Base-by-base conservation (phyloP, 148 eudicot species). In the Dysphania ambrosioides region DNA sequence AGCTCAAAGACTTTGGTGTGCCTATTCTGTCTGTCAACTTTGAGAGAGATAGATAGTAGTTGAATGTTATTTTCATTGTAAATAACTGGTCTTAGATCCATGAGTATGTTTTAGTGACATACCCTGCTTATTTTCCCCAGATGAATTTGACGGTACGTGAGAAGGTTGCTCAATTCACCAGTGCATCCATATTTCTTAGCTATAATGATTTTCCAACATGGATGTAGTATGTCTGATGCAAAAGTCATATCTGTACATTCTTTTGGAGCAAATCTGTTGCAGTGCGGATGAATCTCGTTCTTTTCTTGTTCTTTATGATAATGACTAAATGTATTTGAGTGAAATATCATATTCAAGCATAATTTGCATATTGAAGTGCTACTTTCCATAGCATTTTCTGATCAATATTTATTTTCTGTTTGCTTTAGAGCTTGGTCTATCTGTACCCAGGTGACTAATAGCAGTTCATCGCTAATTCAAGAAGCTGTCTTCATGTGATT, bases 121-220 rank as follows among this genome's bases (percentile, higher is more conserved):
- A 71, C 74, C n/a, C 62, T 86, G 81, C 82, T 86, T 87, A 78
- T 93, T 90, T 90, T 86, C 86, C 95, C 70, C 97, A 93, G 96
- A 90, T 93, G 91, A 85, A 71, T 79, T 75, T 87, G 96, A 93
- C 80, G 97, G 91, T 77, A 88, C 97, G 97, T 88, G 96, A 93
- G 74, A 82, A 87, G 90, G 83, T 83, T 79, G 87, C 82, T 80
- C 74, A 66, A 71, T 78, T 75, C 74, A 77, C 79, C 85, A 69
- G 83, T 79, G 69, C 74, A 58, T 77, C 79, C 47, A 68, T 74
- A 59, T 65, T 74, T 55, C 75, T 61, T 77, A 75, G 75, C 68
- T 76, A 59, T 61, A 82, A 79, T 44, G 60, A 67, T 72, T 67
- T 59, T 53, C 35, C 60, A 60, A 49, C 68, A 38, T 65, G 68